Conservation (phyloP, 768 basidiomycete species). For the Chlorophyllum brunneum region DNA sequence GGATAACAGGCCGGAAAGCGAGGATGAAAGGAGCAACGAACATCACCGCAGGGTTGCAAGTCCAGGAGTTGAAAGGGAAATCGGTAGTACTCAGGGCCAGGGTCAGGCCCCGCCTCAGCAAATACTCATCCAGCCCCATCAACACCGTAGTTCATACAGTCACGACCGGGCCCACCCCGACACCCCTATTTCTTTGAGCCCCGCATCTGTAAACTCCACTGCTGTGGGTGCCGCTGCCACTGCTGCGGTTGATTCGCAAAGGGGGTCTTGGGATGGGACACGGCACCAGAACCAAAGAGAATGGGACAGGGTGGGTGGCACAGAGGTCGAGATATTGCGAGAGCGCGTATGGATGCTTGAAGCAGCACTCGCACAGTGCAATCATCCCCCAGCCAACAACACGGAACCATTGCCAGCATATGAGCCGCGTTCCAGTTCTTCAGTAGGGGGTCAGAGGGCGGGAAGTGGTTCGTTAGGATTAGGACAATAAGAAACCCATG, state of each 20-base stretch:
- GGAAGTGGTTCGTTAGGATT: not conserved
- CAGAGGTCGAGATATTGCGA: slow-evolving; percentile 1
- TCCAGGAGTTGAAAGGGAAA: too few species aligned
- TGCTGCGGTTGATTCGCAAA: not conserved
- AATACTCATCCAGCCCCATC: too few species aligned
- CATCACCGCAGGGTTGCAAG: not conserved
- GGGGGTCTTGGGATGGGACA: not conserved
- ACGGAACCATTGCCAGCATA: slow-evolving; percentile 1
- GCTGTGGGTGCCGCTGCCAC: not conserved
- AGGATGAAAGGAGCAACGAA: not conserved
- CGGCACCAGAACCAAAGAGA: not conserved
- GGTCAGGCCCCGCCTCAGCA: too few species aligned
- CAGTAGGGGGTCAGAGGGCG: not conserved
- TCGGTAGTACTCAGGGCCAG: too few species aligned
- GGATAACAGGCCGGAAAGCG: not conserved
- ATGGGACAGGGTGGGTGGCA: not conserved
- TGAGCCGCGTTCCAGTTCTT: not conserved
- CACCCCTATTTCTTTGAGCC: too few species aligned
- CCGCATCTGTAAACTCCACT: not conserved
- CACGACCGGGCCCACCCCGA: too few species aligned
- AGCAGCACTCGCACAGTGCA: not conserved
- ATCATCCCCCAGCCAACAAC: not conserved
- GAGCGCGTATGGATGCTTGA: slow-evolving; percentile 3
- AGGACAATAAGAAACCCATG: too few species aligned
- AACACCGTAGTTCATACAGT: too few species aligned